These are phyloP conservation scores for Chimonanthus salicifolius DNA, from an alignment of 164 flowering plant genomes.

Conservation along the genomic window DNA sequence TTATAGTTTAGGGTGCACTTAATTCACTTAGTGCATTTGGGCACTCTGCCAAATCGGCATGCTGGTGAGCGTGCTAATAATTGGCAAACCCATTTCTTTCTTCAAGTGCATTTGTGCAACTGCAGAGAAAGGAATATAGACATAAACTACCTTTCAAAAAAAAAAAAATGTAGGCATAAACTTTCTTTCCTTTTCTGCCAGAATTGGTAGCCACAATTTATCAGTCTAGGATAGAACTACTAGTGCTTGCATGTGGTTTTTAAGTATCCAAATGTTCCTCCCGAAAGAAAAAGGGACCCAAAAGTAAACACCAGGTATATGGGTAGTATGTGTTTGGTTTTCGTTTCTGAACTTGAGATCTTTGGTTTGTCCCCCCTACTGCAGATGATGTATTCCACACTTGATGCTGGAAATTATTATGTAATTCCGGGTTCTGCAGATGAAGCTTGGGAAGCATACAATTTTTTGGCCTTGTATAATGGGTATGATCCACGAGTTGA, in stretches of 20 bases:
- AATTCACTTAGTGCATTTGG: not conserved
- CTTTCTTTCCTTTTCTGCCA: not conserved
- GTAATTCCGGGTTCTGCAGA: constrained; percentile 88
- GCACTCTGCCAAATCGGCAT: not conserved
- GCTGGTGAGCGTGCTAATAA: not conserved
- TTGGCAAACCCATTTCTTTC: not conserved
- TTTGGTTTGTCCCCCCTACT: constrained; percentile 3
- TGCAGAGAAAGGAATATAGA: too few relatives aligned
- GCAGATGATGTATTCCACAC: constrained; percentile 76
- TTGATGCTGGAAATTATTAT: constrained; percentile 80
- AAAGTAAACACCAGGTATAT: not conserved
- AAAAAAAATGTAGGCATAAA: too few relatives aligned
- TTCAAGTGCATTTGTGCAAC: not conserved
- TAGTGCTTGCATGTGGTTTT: not conserved
- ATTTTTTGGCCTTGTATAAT: constrained; percentile 18
- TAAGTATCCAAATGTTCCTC: not conserved
- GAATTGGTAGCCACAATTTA: not conserved
- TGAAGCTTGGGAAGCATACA: constrained; percentile 63
- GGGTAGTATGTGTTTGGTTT: constrained; percentile 3
- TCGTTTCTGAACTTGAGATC: not conserved
- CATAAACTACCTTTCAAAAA: not conserved
- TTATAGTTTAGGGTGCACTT: not conserved
- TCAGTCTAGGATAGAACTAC: not conserved
- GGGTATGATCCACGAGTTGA: constrained; percentile 31
- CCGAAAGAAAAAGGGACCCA: too few relatives aligned